Conservation (phyloP, 148 eudicot species). For the Chenopodium formosanum region DNA sequence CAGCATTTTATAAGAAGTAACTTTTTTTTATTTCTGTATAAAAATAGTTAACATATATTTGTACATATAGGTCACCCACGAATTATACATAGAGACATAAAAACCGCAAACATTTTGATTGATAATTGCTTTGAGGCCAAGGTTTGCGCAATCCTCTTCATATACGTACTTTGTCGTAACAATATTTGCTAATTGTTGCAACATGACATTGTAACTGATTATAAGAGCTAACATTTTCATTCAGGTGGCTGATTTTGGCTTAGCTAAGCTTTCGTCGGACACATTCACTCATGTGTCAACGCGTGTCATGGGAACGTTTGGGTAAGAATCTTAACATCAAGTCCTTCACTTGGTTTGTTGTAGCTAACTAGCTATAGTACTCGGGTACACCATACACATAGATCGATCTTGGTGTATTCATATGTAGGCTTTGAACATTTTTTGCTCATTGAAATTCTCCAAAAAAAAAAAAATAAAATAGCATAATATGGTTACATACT, state of each 20-base stretch:
- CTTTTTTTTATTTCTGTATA: neutral
- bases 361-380: no score
- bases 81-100: conserved; percentile 79
- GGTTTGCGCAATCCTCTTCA: conserved; percentile 37
- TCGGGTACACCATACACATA: no score
- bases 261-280: conserved; percentile 77
- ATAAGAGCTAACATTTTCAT: neutral
- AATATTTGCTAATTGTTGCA: neutral
- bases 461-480: no score
- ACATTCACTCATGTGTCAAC: conserved; percentile 80
- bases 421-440: no score
- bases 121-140: conserved; percentile 66
- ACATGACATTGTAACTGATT: neutral
- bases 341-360: no score
- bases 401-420: no score
- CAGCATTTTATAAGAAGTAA: no score
- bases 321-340: conserved; percentile 38
- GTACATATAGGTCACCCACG: conserved; percentile 62
- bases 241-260: conserved; percentile 92
- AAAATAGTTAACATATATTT: neutral
- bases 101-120: conserved; percentile 72
- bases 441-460: no score
- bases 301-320: conserved; percentile 94
- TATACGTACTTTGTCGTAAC: neutral
- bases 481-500: no score